Evolutionary conservation across 1,139 yeast species (phyloP).

Genomic region (Suhomyces chickasaworum): DNA sequence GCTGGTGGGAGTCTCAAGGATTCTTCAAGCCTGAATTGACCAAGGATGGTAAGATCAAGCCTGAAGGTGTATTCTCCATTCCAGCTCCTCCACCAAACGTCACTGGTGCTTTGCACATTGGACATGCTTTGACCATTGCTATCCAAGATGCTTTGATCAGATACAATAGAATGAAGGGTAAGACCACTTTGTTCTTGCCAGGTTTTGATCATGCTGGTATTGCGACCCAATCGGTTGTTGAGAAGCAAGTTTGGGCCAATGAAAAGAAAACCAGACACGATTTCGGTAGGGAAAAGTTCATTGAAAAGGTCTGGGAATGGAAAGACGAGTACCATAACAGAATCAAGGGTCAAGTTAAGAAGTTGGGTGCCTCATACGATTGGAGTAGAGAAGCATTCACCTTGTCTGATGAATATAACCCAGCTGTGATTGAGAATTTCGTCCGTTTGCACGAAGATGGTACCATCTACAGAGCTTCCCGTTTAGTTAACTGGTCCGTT

Average conservation of each 20-base stretch:
- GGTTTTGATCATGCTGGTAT: conserved; percentile 99
- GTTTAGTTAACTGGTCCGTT: conserved; percentile 96
- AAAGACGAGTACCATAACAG: conserved; percentile 88
- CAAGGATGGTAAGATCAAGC: conserved; percentile 70
- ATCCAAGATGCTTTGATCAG: conserved; percentile 93
- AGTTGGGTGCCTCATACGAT: conserved; percentile 94
- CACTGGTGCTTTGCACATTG: conserved; percentile 98
- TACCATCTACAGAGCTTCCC: conserved; percentile 87
- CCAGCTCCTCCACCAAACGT: conserved; percentile 99
- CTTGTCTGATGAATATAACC: conserved; percentile 72
- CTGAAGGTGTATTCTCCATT: conserved; percentile 83
- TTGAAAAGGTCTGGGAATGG: conserved; percentile 97
- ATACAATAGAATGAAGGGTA: conserved; percentile 96
- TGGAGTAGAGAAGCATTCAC: conserved; percentile 96
- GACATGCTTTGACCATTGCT: conserved; percentile 94
- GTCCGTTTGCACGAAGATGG: conserved; percentile 93
- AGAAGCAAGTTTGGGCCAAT: conserved; percentile 89
- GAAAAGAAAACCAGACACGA: conserved; percentile 93
- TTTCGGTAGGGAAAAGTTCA: conserved; percentile 86
- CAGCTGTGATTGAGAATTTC: conserved; percentile 89
- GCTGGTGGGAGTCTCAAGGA: conserved; percentile 93
- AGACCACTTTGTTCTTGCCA: conserved; percentile 88
- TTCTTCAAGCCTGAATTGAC: conserved; percentile 86
- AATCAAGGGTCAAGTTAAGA: conserved; percentile 81
- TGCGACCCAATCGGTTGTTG: conserved; percentile 98